These are phyloP conservation scores for Kazachstania kunashirensis DNA, from an alignment of 805 yeast genomes.

Conservation along the genomic window DNA sequence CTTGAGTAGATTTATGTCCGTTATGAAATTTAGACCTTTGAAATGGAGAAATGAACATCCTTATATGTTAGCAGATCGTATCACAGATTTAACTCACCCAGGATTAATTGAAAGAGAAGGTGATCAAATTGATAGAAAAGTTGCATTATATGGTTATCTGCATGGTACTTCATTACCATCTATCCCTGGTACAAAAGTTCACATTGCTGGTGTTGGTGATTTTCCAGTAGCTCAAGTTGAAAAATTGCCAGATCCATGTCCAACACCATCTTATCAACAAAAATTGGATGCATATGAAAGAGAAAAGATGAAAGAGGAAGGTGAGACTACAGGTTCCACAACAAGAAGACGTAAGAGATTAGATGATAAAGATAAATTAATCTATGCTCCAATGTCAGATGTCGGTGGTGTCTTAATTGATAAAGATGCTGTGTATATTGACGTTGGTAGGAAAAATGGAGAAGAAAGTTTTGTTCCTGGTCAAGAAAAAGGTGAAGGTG, in stretches of 20 bases:
- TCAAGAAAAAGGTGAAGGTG: slow-evolving; percentile 74
- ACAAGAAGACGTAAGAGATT: slow-evolving; percentile 83
- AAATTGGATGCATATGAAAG: slow-evolving; percentile 72
- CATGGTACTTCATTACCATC: slow-evolving; percentile 83
- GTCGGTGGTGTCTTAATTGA: slow-evolving; percentile 98
- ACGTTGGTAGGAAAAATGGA: slow-evolving; percentile 31
- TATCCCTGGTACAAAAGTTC: slow-evolving; percentile 60
- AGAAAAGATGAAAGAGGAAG: slow-evolving; percentile 61
- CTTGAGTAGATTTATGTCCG: slow-evolving; percentile 83
- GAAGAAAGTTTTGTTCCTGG: slow-evolving; percentile 45
- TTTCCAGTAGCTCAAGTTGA: slow-evolving; percentile 66
- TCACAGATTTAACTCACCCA: slow-evolving; percentile 93
- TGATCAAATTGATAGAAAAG: slow-evolving; percentile 76
- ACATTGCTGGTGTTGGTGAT: slow-evolving; percentile 95
- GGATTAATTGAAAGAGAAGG: slow-evolving; percentile 57
- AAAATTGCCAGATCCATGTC: slow-evolving; percentile 96
- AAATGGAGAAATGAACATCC: slow-evolving; percentile 99
- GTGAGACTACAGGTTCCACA: slow-evolving; percentile 44
- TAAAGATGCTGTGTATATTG: slow-evolving; percentile 94
- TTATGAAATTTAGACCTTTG: slow-evolving; percentile 97
- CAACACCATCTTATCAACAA: slow-evolving; percentile 89
- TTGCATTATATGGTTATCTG: slow-evolving; percentile 87
- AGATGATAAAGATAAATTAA: slow-evolving; percentile 87
- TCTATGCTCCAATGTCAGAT: slow-evolving; percentile 98
- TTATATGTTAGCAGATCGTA: slow-evolving; percentile 79